Conservation (phyloP, 2,329 filamentous ascomycete genomes). For the Geosmithia flava region DNA sequence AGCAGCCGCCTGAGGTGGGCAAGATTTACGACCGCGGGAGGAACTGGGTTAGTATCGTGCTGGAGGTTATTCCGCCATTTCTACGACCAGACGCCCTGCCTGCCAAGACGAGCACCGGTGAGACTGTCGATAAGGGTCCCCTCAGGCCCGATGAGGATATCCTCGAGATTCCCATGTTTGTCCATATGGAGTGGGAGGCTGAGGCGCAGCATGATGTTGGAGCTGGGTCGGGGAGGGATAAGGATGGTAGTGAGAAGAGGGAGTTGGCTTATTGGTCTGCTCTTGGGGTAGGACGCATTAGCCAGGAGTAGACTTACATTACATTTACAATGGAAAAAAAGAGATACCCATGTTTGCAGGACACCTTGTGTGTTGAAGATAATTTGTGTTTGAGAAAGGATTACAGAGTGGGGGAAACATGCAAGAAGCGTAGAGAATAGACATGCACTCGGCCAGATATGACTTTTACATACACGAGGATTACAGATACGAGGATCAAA, state of each 20-base stretch:
- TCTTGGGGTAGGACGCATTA: constrained; percentile 74
- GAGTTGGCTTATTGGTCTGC: constrained; percentile 96
- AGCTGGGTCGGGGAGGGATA: constrained; percentile 33
- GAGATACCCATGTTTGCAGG: background rate
- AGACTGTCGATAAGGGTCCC: constrained; percentile 29
- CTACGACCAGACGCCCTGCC: constrained; percentile 26
- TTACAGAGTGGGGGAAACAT: background rate
- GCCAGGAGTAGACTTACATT: constrained; percentile 21
- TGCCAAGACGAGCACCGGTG: constrained; percentile 14
- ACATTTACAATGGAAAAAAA: background rate
- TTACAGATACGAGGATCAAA: constrained; percentile 1
- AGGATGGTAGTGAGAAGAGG: constrained; percentile 60
- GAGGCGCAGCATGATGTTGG: constrained; percentile 56
- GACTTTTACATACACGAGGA: constrained; percentile 5
- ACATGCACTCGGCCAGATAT: constrained; percentile 21
- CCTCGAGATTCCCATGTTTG: constrained; percentile 88
- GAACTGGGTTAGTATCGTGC: constrained; percentile 89
- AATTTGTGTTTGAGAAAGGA: too few species aligned
- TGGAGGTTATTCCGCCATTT: constrained; percentile 69
- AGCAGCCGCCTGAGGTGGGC: constrained; percentile 58
- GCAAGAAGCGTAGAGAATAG: background rate
- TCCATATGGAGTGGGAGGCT: constrained; percentile 80
- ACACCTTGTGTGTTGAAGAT: too few species aligned
- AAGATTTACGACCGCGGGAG: constrained; percentile 93
- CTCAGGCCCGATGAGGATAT: constrained; percentile 48